Conservation (phyloP, 352 stramenopile genomes). For the Peronosclerospora sorghi region DNA sequence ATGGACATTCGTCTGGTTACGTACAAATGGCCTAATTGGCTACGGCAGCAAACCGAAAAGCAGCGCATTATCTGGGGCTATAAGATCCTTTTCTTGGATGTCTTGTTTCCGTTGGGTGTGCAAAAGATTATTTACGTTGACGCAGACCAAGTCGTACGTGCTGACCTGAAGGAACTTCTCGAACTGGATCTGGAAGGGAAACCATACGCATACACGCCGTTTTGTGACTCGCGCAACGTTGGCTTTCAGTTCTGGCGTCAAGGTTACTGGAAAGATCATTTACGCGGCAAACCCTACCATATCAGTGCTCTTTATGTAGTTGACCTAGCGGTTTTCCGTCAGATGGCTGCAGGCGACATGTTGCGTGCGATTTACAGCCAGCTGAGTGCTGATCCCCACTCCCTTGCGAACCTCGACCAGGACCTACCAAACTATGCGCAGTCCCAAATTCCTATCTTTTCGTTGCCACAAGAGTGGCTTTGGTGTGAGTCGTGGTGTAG, state of each 20-base stretch:
- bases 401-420: constrained; percentile 98
- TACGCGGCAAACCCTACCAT: constrained; percentile 96
- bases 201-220: constrained; percentile 97
- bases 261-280: constrained; percentile 97
- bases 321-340: constrained; percentile 93
- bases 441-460: constrained; percentile 94
- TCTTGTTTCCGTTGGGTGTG: constrained; percentile 97
- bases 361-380: constrained; percentile 94
- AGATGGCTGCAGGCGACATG: constrained; percentile 91
- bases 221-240: constrained; percentile 95
- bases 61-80: constrained; percentile 99
- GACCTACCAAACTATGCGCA: constrained; percentile 98
- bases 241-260: constrained; percentile 98
- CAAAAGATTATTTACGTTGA: constrained; percentile 99
- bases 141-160: constrained; percentile 97
- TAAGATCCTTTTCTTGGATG: constrained; percentile 99
- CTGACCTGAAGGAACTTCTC: constrained; percentile 97
- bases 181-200: constrained; percentile 95
- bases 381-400: constrained; percentile 96
- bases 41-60: constrained; percentile 97
- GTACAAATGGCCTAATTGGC: constrained; percentile 99
- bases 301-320: constrained; percentile 99
- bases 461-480: constrained; percentile 96
- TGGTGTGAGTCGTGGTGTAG: constrained; percentile 99
- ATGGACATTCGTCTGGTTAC: constrained; percentile 99